phyloP scores from a whole-genome alignment of 805 yeast species.

The Huiozyma naganishii region DNA sequence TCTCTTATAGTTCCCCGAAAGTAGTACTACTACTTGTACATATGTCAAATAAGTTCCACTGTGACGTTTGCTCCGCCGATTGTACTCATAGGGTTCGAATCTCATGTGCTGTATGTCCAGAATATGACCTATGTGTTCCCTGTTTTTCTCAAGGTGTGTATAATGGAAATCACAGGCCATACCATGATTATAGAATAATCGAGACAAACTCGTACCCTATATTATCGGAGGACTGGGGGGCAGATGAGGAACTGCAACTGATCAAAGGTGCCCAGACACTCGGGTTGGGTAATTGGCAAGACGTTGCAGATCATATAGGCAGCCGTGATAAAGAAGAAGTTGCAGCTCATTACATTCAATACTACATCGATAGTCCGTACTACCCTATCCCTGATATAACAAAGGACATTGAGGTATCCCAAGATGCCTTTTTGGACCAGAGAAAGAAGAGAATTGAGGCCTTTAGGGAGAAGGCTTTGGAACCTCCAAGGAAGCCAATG shows the following conservation, averaged over 20 bases:
- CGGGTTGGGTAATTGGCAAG: constrained; percentile 97
- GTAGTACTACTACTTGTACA: too few species aligned
- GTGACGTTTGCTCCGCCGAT: constrained; percentile 95
- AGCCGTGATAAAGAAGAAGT: constrained; percentile 88
- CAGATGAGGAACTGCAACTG: constrained; percentile 85
- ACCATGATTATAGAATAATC: constrained; percentile 82
- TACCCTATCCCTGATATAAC: constrained; percentile 89
- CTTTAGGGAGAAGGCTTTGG: constrained; percentile 61
- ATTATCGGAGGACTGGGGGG: constrained; percentile 89
- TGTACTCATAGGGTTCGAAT: constrained; percentile 87
- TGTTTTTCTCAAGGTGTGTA: constrained; percentile 81
- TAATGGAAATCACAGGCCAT: constrained; percentile 83
- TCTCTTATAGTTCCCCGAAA: too few species aligned
- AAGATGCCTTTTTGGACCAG: constrained; percentile 55
- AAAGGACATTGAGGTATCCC: constrained; percentile 54
- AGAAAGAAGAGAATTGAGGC: constrained; percentile 65
- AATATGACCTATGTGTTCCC: constrained; percentile 95
- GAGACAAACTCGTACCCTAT: constrained; percentile 95
- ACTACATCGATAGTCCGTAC: constrained; percentile 55
- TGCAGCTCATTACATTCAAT: constrained; percentile 63
- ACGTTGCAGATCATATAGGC: constrained; percentile 92
- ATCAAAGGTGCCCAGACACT: constrained; percentile 85
- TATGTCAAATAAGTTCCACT: constrained; percentile 54
- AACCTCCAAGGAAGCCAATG: constrained; percentile 79
- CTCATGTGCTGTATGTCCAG: constrained; percentile 84